phyloP scores from a whole-genome alignment of 768 basidiomycete species.

The Glaciozyma antarctica region DNA sequence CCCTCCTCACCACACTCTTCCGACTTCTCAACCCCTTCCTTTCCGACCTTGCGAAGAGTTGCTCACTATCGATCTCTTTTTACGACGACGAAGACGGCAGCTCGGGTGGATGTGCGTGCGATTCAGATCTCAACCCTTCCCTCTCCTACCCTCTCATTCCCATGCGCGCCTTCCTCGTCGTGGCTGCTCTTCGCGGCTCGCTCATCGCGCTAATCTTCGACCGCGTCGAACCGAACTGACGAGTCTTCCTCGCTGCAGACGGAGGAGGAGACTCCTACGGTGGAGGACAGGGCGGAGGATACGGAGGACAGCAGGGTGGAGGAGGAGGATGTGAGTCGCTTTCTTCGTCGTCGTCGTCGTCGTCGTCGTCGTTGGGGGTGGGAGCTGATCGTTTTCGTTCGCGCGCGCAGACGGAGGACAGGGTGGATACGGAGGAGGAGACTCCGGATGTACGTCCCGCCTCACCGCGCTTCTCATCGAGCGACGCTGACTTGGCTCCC shows the following conservation, averaged over 20 bases:
- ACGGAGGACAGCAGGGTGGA: conserved; percentile 29
- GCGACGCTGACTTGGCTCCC: background rate
- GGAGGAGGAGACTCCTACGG: conserved; percentile 32
- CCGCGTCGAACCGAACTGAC: background rate
- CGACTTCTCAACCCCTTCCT: background rate
- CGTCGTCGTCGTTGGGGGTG: too few species aligned
- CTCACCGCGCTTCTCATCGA: background rate
- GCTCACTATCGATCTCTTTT: background rate
- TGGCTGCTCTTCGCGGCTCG: background rate
- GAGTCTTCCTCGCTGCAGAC: background rate
- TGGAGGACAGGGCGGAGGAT: conserved; percentile 29
- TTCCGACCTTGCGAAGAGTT: background rate
- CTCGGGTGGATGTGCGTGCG: background rate
- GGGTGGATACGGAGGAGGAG: conserved; percentile 28
- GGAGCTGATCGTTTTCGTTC: background rate
- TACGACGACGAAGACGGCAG: background rate
- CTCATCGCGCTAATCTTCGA: background rate
- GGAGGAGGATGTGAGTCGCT: conserved; percentile 16
- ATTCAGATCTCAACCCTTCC: background rate
- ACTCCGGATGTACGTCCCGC: conserved; percentile 16
- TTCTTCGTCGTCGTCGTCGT: too few species aligned
- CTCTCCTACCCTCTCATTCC: background rate
- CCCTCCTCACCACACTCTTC: background rate
- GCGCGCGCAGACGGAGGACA: background rate
- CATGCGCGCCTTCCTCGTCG: background rate